Evolutionary conservation across 805 yeast genomes (phyloP).

Genomic region (Pichia cabralensis): DNA sequence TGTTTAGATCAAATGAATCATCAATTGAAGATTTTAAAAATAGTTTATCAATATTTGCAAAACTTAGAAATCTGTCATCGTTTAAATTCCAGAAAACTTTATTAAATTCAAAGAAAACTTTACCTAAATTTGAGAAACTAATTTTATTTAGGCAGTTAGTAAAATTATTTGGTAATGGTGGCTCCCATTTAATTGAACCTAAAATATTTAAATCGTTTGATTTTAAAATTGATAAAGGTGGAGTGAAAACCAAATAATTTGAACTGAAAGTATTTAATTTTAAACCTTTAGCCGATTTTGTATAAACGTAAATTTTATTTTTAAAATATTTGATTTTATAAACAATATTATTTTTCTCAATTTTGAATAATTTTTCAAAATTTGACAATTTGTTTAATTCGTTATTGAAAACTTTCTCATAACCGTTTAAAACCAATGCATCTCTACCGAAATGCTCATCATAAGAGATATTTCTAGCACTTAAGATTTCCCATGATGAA

Average conservation of each 20-base stretch:
- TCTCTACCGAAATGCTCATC: constrained; percentile 64
- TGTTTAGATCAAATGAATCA: not conserved
- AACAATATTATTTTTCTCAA: not conserved
- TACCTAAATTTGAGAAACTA: constrained; percentile 35
- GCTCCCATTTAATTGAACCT: constrained; percentile 25
- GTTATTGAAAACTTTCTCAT: constrained; percentile 28
- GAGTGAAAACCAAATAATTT: constrained; percentile 31
- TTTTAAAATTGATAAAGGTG: constrained; percentile 40
- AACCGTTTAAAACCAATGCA: constrained; percentile 53
- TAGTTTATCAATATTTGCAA: constrained; percentile 22
- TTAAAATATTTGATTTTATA: constrained; percentile 11
- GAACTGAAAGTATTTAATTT: not conserved
- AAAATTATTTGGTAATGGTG: constrained; percentile 27
- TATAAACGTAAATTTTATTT: constrained; percentile 15
- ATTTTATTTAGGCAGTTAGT: constrained; percentile 21
- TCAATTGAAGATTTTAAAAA: constrained; percentile 10
- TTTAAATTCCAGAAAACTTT: constrained; percentile 35
- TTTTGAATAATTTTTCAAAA: not conserved
- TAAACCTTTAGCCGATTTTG: constrained; percentile 10
- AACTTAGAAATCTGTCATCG: constrained; percentile 24
- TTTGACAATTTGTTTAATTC: constrained; percentile 22
- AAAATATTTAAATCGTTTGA: constrained; percentile 19
- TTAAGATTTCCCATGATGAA: constrained; percentile 49
- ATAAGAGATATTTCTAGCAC: constrained; percentile 39
- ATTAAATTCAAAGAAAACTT: constrained; percentile 38